Evolutionary conservation across 2,329 filamentous ascomycete species (phyloP).

Genomic region (Diaporthe velutina): DNA sequence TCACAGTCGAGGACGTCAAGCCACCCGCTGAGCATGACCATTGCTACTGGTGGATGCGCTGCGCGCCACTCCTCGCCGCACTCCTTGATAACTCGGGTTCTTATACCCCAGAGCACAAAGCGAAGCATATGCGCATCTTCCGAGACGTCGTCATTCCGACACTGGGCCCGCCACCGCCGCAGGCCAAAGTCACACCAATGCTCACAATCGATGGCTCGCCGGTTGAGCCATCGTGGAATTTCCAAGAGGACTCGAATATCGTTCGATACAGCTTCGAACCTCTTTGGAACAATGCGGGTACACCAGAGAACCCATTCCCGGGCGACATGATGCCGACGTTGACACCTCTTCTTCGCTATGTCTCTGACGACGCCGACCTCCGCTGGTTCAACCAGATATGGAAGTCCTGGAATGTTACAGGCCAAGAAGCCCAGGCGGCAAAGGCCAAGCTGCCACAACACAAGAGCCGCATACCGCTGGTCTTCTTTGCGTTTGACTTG

Average conservation of each 20-base stretch:
- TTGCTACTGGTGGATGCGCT: not conserved
- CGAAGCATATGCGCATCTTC: not conserved
- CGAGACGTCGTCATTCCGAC: not conserved
- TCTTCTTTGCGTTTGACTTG: slow-evolving; percentile 1
- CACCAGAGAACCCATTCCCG: not conserved
- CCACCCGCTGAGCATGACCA: not conserved
- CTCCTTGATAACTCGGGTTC: not conserved
- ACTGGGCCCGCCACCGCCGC: not conserved
- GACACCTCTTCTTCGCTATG: slow-evolving; percentile 4
- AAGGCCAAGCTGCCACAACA: not conserved
- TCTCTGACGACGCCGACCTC: slow-evolving; percentile 10
- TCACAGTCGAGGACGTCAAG: not conserved
- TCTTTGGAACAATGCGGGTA: not conserved
- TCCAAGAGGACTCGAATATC: not conserved
- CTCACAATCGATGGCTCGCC: not conserved
- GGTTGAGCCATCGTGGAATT: not conserved
- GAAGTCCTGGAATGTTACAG: slow-evolving; percentile 1
- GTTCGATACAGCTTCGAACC: slow-evolving; percentile 18
- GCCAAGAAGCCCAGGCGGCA: not conserved
- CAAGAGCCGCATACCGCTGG: not conserved
- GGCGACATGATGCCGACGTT: slow-evolving; percentile 5
- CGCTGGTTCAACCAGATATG: slow-evolving; percentile 4
- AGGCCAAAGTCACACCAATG: not conserved
- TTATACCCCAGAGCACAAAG: not conserved
- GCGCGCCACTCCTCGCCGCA: not conserved